Evolutionary conservation across 441 rosid genomes (phyloP).

Genomic region (Heliophila coronopifolia): DNA sequence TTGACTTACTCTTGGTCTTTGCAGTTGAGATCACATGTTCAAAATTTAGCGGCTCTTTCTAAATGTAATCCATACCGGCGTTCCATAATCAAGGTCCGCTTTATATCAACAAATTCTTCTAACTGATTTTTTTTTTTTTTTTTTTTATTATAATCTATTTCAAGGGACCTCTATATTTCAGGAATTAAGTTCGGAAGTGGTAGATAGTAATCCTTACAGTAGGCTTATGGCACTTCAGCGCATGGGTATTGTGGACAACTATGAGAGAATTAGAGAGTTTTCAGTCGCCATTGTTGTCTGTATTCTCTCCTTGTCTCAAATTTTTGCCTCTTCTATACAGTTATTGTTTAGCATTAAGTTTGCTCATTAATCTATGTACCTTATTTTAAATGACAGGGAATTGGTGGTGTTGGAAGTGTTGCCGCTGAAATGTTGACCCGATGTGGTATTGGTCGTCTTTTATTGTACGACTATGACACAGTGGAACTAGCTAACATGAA

Average conservation of each 20-base stretch:
- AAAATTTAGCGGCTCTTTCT: constrained; percentile 48
- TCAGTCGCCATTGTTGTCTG: constrained; percentile 94
- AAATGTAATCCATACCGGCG: constrained; percentile 51
- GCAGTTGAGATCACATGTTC: constrained; percentile 57
- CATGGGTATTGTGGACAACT: constrained; percentile 87
- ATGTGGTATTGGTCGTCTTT: constrained; percentile 93
- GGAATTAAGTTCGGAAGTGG: constrained; percentile 97
- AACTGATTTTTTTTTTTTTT: too few species aligned
- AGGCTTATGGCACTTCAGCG: constrained; percentile 98
- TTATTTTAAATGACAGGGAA: constrained; percentile 42
- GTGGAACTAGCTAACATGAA: constrained; percentile 98
- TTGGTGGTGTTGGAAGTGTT: constrained; percentile 98
- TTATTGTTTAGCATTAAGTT: background rate
- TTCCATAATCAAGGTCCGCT: constrained; percentile 67
- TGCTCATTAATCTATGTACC: background rate
- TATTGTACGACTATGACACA: constrained; percentile 91
- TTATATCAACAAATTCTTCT: background rate
- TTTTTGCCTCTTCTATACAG: background rate
- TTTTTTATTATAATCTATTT: background rate
- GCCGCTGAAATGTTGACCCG: constrained; percentile 98
- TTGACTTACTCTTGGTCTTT: background rate
- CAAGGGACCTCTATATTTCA: constrained; percentile 26
- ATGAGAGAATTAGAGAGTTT: constrained; percentile 77
- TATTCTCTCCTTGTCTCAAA: constrained; percentile 30
- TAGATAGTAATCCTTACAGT: constrained; percentile 93